Evolutionary conservation across 768 basidiomycete genomes (phyloP).

Genomic region (Lentinula lateritia): DNA sequence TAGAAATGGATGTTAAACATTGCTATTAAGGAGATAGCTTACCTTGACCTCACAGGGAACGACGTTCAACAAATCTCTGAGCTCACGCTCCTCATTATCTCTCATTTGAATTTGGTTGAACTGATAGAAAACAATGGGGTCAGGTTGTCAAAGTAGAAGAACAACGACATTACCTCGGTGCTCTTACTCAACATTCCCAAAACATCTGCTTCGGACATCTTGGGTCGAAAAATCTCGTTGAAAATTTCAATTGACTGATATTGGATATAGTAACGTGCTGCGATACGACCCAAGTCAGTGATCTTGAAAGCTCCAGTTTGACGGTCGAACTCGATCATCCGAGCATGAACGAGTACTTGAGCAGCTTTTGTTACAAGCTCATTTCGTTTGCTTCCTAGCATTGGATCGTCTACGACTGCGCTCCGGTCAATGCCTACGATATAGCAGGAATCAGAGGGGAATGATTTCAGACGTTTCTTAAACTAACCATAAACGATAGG

Average conservation of each 20-base stretch:
- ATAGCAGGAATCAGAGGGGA: conserved; percentile 7
- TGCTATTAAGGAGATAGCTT: not conserved
- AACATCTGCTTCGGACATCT: conserved; percentile 92
- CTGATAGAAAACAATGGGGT: conserved; percentile 30
- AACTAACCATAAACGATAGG: conserved; percentile 76
- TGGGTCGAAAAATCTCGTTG: conserved; percentile 66
- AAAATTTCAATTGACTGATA: conserved; percentile 84
- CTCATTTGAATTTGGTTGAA: conserved; percentile 94
- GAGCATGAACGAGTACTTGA: conserved; percentile 53
- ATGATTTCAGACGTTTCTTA: not conserved
- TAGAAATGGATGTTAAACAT: not conserved
- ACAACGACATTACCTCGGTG: conserved; percentile 62
- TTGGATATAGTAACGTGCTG: conserved; percentile 94
- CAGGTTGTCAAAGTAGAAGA: not conserved
- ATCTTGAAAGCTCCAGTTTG: conserved; percentile 54
- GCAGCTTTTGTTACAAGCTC: conserved; percentile 67
- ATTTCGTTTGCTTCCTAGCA: conserved; percentile 62
- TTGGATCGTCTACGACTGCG: conserved; percentile 62
- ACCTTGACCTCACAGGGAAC: conserved; percentile 83
- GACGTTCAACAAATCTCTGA: conserved; percentile 60
- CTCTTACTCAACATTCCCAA: conserved; percentile 83
- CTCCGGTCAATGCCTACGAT: conserved; percentile 67
- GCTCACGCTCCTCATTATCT: conserved; percentile 82
- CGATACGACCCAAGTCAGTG: conserved; percentile 93
- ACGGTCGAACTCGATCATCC: conserved; percentile 80